These are phyloP conservation scores for Mucor irregularis DNA, from an alignment of 371 early-diverging fungal species.

Conservation along the genomic window DNA sequence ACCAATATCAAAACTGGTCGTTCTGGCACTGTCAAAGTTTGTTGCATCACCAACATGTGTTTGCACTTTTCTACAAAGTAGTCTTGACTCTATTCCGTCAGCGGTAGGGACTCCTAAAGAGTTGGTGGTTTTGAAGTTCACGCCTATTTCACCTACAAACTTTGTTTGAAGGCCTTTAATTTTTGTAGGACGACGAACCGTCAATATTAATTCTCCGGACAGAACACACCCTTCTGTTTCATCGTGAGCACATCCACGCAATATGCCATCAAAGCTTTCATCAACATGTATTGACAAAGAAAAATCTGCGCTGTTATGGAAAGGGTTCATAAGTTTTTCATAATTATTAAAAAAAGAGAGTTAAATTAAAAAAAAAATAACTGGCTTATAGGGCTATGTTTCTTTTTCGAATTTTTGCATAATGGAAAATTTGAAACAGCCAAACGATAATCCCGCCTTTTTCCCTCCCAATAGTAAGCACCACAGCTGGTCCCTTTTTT, in stretches of 20 bases:
- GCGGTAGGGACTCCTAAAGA: constrained; percentile 12
- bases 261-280: constrained; percentile 19
- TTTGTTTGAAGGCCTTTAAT: constrained; percentile 7
- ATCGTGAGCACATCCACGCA: constrained; percentile 21
- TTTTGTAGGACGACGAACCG: constrained; percentile 1
- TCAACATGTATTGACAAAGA: constrained; percentile 9
- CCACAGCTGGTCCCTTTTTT: no score
- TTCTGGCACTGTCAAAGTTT: background rate
- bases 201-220: constrained; percentile 2
- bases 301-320: constrained; percentile 11
- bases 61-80: background rate
- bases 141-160: constrained; percentile 12
- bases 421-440: no score
- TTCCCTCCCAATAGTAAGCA: no score
- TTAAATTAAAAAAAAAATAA: background rate
- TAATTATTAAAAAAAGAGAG: background rate
- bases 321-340: no score
- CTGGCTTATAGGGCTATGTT: no score
- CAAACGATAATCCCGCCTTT: no score
- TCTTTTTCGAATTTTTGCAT: no score
- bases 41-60: background rate
- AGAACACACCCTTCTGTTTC: constrained; percentile 24
- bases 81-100: constrained; percentile 12
- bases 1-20: constrained; percentile 7
- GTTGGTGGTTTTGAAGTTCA: constrained; percentile 14